Evolutionary conservation across 257 asterid species (phyloP).

Genomic region (Solanum pennellii): DNA sequence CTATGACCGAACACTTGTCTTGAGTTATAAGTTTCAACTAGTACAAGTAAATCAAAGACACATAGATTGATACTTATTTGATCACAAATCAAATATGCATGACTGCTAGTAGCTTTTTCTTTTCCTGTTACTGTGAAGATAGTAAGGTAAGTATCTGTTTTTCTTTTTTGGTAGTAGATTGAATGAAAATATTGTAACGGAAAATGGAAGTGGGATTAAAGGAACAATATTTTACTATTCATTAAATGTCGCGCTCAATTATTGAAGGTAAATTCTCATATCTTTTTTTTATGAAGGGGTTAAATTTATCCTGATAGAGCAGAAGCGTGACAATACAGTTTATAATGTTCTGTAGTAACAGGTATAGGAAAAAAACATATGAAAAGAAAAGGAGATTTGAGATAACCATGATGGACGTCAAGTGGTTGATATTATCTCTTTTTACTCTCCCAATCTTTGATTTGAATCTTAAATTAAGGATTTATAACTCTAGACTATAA

Average conservation of each 20-base stretch:
- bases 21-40: neutral
- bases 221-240: neutral
- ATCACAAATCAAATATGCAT: neutral
- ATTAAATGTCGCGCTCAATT: neutral
- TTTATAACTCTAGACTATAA: neutral
- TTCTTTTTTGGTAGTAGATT: neutral
- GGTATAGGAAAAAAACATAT: neutral
- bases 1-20: neutral
- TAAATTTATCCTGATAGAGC: neutral
- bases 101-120: neutral
- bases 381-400: neutral
- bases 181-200: neutral
- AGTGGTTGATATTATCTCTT: neutral
- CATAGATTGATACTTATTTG: neutral
- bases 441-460: neutral
- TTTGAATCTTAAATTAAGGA: neutral
- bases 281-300: neutral
- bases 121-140: neutral
- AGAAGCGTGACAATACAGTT: neutral
- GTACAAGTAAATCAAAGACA: neutral
- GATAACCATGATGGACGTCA: neutral
- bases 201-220: neutral
- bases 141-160: neutral
- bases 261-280: neutral
- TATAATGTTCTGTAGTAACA: too few species aligned